A percentile compares a stretch with the other conserved stretches of the same genome.
Evolutionary conservation across 331 rosid genomes (phyloP).

Genomic region (Rosa hybrid): DNA sequence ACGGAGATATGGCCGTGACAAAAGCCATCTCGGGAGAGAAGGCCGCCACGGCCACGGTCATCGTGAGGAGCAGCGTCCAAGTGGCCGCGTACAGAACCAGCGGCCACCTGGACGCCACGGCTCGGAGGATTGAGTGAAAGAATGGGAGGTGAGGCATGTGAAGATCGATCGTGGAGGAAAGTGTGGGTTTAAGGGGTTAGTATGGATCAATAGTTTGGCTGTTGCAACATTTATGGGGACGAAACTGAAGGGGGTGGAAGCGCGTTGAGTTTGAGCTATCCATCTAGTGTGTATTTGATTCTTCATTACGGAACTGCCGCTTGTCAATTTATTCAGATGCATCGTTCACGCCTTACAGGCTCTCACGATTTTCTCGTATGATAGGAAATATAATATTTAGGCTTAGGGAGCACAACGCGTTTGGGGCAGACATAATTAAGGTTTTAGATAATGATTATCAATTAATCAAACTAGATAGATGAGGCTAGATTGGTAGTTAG

Average conservation of each 20-base stretch:
- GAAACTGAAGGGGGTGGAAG: constrained; percentile 9
- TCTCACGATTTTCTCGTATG: constrained; percentile 7
- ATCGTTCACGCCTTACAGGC: constrained; percentile 4
- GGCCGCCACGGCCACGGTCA: constrained; percentile 48
- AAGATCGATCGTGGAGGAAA: background rate
- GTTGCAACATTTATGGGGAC: constrained; percentile 10
- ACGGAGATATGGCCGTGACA: constrained; percentile 39
- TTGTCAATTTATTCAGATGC: background rate
- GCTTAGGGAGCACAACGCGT: background rate
- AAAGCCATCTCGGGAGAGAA: constrained; percentile 54
- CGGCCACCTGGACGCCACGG: constrained; percentile 11
- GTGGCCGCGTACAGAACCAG: constrained; percentile 26
- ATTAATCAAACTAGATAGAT: background rate
- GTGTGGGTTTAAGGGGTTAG: background rate
- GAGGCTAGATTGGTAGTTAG: background rate
- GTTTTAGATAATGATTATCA: background rate
- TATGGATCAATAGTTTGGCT: background rate
- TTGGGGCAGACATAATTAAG: background rate
- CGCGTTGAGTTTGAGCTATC: constrained; percentile 8
- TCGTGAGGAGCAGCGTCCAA: constrained; percentile 50
- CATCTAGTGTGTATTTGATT: background rate
- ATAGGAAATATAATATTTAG: background rate
- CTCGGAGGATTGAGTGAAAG: constrained; percentile 28
- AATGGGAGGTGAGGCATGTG: constrained; percentile 37
- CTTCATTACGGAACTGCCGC: background rate